phyloP scores from a whole-genome alignment of 1,284 basidiomycete genomes.

The Inonotus hispidus region DNA sequence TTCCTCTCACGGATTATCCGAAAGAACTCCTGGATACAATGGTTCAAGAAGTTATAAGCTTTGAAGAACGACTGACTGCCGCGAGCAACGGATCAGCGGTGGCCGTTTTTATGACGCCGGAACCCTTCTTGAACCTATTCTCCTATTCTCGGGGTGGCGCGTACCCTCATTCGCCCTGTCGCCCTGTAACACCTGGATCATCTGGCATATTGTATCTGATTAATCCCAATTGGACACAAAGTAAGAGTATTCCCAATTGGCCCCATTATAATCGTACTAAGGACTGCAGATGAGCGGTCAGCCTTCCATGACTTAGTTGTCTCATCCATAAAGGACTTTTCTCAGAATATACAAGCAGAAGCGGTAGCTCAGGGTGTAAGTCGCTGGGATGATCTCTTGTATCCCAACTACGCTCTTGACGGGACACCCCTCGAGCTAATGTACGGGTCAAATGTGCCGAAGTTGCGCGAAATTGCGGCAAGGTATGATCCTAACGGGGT shows the following conservation, averaged over 20 bases:
- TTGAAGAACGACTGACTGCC: background rate
- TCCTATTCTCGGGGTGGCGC: slow-evolving; percentile 1
- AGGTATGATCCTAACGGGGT: background rate
- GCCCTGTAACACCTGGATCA: slow-evolving; percentile 1
- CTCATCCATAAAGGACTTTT: background rate
- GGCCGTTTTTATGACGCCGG: slow-evolving; percentile 2
- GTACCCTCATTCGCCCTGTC: slow-evolving; percentile 9
- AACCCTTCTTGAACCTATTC: background rate
- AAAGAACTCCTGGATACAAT: slow-evolving; percentile 13
- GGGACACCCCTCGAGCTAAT: slow-evolving; percentile 10
- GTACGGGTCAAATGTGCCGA: background rate
- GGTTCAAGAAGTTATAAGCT: slow-evolving; percentile 4
- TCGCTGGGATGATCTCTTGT: slow-evolving; percentile 14
- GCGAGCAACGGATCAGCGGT: slow-evolving; percentile 7
- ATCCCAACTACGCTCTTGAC: slow-evolving; percentile 20
- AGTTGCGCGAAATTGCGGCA: background rate
- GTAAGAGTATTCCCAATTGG: background rate
- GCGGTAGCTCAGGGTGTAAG: slow-evolving; percentile 10
- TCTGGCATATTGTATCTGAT: background rate
- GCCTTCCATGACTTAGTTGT: background rate
- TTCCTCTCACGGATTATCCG: slow-evolving; percentile 13
- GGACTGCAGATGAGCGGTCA: background rate
- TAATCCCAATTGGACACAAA: background rate
- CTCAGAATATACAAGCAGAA: slow-evolving; percentile 2
- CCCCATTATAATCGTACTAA: background rate